Conservation (phyloP, 352 stramenopile genomes). For the Hyaloperonospora arabidopsidis region DNA sequence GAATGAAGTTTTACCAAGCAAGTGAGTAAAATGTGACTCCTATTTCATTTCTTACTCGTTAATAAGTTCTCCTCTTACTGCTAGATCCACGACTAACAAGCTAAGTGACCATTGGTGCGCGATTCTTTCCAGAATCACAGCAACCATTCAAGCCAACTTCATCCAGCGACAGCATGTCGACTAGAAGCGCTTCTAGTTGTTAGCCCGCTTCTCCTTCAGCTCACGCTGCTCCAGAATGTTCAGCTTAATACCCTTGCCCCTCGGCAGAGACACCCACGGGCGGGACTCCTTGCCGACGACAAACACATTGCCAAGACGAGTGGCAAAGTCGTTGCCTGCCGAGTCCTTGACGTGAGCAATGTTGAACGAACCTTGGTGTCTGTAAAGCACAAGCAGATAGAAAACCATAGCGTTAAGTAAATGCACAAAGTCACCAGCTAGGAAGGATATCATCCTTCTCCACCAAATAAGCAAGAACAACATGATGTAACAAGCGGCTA, state of each 20-base stretch:
- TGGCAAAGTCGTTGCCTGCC: slow-evolving; percentile 96
- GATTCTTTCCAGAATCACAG: too few species aligned
- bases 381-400: slow-evolving; percentile 25
- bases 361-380: slow-evolving; percentile 98
- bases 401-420: slow-evolving; percentile 1
- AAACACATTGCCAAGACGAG: slow-evolving; percentile 96
- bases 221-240: slow-evolving; percentile 94
- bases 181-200: slow-evolving; percentile 39
- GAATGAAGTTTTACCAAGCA: too few species aligned
- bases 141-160: not conserved
- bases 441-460: not conserved
- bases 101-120: too few species aligned
- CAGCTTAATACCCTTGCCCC: slow-evolving; percentile 99
- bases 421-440: slow-evolving; percentile 4
- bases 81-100: too few species aligned
- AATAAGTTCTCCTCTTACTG: too few species aligned
- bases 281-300: slow-evolving; percentile 91
- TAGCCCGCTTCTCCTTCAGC: slow-evolving; percentile 67
- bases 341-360: slow-evolving; percentile 99
- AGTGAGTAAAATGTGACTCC: too few species aligned
- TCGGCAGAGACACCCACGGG: slow-evolving; percentile 92
- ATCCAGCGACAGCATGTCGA: slow-evolving; percentile 12
- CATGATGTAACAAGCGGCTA: slow-evolving; percentile 14
- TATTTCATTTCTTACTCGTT: too few species aligned
- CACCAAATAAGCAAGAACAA: slow-evolving; percentile 3